A percentile compares a stretch with the other conserved stretches of the same genome.
phyloP scores from a whole-genome alignment of 1,284 basidiomycete species.

The Rhizoctonia solani region DNA sequence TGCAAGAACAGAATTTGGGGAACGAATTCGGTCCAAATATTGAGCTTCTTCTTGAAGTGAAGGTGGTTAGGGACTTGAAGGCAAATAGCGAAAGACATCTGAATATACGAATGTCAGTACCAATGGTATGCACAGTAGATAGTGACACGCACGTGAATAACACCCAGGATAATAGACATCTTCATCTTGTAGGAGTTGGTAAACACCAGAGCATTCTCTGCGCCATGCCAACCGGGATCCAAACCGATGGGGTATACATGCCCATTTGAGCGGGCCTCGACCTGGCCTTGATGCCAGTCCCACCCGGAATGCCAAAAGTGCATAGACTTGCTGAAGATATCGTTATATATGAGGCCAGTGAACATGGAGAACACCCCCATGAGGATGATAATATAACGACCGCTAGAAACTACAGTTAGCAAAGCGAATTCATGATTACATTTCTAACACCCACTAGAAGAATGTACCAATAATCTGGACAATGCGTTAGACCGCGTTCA shows the following conservation, averaged over 20 bases:
- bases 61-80: slow-evolving; percentile 95
- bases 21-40: slow-evolving; percentile 93
- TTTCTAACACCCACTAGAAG: slow-evolving; percentile 74
- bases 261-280: slow-evolving; percentile 63
- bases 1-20: slow-evolving; percentile 98
- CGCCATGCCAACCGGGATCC: slow-evolving; percentile 94
- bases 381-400: slow-evolving; percentile 96
- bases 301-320: slow-evolving; percentile 90
- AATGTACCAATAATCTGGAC: slow-evolving; percentile 82
- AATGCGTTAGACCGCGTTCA: not conserved
- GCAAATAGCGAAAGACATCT: slow-evolving; percentile 99
- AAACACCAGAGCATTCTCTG: slow-evolving; percentile 92
- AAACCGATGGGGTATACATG: slow-evolving; percentile 89
- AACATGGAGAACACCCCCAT: slow-evolving; percentile 97
- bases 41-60: slow-evolving; percentile 83
- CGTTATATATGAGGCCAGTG: slow-evolving; percentile 98
- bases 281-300: slow-evolving; percentile 65
- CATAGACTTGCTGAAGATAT: slow-evolving; percentile 94
- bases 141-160: slow-evolving; percentile 80
- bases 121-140: not conserved
- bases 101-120: slow-evolving; percentile 30
- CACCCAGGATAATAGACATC: slow-evolving; percentile 97
- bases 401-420: slow-evolving; percentile 53
- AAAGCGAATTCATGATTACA: slow-evolving; percentile 4
- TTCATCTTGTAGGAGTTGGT: slow-evolving; percentile 99